Percentiles rank a stretch among this genome's conserved stretches.
Conservation (phyloP, 331 rosid species). For the Malus hybrid region DNA sequence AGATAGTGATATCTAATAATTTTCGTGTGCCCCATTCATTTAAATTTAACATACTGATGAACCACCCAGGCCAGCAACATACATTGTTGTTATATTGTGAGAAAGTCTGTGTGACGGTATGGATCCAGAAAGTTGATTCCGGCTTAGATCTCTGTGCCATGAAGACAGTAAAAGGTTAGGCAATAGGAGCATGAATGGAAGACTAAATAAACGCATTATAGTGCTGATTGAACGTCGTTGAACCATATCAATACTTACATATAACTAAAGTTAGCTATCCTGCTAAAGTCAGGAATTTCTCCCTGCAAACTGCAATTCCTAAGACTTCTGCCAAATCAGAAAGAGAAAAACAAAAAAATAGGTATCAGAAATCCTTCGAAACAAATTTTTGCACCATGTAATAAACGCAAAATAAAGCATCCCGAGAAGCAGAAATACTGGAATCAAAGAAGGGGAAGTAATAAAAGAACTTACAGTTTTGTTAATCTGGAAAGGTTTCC, state of each 20-base stretch:
- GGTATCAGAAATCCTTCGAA: background rate
- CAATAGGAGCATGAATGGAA: background rate
- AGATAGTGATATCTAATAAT: background rate
- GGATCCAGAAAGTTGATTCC: conserved; percentile 53
- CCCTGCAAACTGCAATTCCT: conserved; percentile 82
- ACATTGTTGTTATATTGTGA: conserved; percentile 65
- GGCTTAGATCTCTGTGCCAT: conserved; percentile 67
- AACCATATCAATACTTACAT: conserved; percentile 45
- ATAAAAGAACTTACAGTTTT: conserved; percentile 49
- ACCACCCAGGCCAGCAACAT: conserved; percentile 19
- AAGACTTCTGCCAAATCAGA: conserved; percentile 61
- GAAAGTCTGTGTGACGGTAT: conserved; percentile 47
- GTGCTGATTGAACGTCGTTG: background rate
- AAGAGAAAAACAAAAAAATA: background rate
- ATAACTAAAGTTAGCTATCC: conserved; percentile 38
- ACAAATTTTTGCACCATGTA: background rate
- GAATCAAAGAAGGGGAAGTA: background rate
- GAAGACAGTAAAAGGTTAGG: conserved; percentile 17
- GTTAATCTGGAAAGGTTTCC: conserved; percentile 36
- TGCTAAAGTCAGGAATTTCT: conserved; percentile 60
- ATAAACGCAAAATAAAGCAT: background rate
- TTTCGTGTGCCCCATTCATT: background rate
- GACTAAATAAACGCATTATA: conserved; percentile 1
- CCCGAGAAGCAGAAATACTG: background rate
- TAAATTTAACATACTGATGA: background rate